Evolutionary conservation across 768 basidiomycete genomes (phyloP), one percentile per base, ranked within the genome.

Genomic region (Suillus subluteus): DNA sequence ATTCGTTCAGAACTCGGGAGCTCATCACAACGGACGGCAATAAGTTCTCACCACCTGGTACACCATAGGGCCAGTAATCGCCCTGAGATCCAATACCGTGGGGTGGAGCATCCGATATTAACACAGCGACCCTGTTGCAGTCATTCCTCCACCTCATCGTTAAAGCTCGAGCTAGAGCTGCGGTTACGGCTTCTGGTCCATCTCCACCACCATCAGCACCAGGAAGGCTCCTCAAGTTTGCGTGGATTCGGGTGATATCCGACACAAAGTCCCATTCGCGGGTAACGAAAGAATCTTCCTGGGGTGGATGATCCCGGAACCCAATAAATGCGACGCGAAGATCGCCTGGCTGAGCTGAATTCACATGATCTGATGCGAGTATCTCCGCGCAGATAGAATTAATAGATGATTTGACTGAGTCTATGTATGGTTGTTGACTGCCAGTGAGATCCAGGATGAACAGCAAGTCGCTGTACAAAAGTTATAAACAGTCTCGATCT

Each of bases 391-490:
- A 77, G 74, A 69, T 81, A 73, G 30, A 2, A 26, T 50, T 12
- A 55, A 63, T 63, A 11, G 40, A 37, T 40, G 59, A 21, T 63
- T 64, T 63, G 50, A 70, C 70, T 2, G 44, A 44, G 35, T 68
- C 48, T 38, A 83, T 81, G 62, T 82, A 82, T 13, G 75, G 75
- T 6, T 76, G 76, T 69, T 83, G 82, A 56, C 79, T 80, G 4
- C 83, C 85, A 5, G 86, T 87, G 52, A 81, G 82, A 73, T 86
- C 85, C 69, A 84, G 79, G 26, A 86, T 75, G 73, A 86, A 86
- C 5, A 84, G 79, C 15, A 86, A 76, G 67, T 86, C 85, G 5
- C 78, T 68, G 46, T 52, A 43, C 40, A 46, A 15, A 26, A 8
- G 41, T 41, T 4, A n/a, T 63, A 18, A 63, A 13, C 32, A 15